phyloP scores from a whole-genome alignment of 2,329 filamentous ascomycete genomes.

The Cylindrodendrum hubeiense region DNA sequence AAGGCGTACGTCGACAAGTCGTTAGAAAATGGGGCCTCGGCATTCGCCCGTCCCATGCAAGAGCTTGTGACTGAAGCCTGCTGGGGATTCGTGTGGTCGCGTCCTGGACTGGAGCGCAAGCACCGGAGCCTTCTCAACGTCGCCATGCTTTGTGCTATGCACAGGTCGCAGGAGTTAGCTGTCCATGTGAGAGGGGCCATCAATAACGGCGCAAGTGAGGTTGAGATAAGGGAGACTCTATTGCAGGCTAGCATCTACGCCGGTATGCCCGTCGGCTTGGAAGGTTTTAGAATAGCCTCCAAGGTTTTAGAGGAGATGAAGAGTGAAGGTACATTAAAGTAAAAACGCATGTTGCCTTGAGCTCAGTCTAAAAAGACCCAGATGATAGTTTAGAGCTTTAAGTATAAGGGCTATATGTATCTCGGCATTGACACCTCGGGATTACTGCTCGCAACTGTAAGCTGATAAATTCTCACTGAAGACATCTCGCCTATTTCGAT shows the following conservation, averaged over 20 bases:
- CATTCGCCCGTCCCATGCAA: slow-evolving; percentile 22
- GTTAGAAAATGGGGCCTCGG: slow-evolving; percentile 14
- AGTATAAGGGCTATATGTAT: too few relatives aligned
- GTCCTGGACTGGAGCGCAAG: slow-evolving; percentile 23
- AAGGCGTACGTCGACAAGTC: slow-evolving; percentile 16
- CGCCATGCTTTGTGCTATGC: slow-evolving; percentile 20
- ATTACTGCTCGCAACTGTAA: too few relatives aligned
- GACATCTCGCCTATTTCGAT: too few relatives aligned
- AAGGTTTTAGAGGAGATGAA: slow-evolving; percentile 8
- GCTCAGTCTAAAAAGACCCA: too few relatives aligned
- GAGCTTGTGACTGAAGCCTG: slow-evolving; percentile 27
- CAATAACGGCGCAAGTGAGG: slow-evolving; percentile 21
- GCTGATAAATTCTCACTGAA: too few relatives aligned
- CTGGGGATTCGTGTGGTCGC: slow-evolving; percentile 26
- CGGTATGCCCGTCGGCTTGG: slow-evolving; percentile 23
- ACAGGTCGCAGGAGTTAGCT: slow-evolving; percentile 17
- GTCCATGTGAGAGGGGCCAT: slow-evolving; percentile 18
- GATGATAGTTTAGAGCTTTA: too few relatives aligned
- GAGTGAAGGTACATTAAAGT: not conserved
- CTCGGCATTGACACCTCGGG: too few relatives aligned
- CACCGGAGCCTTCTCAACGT: slow-evolving; percentile 23
- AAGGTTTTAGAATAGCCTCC: slow-evolving; percentile 23
- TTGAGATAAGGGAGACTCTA: slow-evolving; percentile 23
- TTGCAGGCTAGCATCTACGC: slow-evolving; percentile 20
- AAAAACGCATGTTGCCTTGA: not conserved